A percentile compares a stretch with the other conserved stretches of the same genome.
These are phyloP conservation scores for Fraxinus paxiana DNA, from an alignment of 305 asterid genomes.

Conservation along the genomic window DNA sequence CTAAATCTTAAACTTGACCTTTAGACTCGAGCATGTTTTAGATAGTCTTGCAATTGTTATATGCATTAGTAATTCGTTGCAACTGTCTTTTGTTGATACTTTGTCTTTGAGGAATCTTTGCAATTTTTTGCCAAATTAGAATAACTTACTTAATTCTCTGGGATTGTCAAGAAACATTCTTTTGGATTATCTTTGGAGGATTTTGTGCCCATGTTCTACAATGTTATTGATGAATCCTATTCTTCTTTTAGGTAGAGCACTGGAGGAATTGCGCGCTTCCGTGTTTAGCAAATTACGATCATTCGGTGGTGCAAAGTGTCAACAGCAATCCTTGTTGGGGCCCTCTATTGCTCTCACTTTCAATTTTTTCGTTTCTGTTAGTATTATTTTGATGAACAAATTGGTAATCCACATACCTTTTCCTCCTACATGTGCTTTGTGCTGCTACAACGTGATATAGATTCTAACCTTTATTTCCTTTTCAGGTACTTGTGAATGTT, in stretches of 20 bases:
- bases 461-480: conserved; percentile 13
- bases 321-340: conserved; percentile 62
- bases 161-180: neutral
- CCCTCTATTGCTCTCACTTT: conserved; percentile 85
- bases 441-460: neutral
- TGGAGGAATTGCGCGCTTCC: conserved; percentile 81
- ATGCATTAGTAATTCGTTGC: neutral
- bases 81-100: neutral
- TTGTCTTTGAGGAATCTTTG: neutral
- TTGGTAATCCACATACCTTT: conserved; percentile 47
- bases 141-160: neutral
- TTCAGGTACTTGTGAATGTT: conserved; percentile 79
- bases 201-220: neutral
- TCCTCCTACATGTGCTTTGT: conserved; percentile 7
- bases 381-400: conserved; percentile 91
- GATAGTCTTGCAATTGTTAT: neutral
- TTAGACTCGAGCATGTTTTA: neutral
- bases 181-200: neutral
- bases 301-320: conserved; percentile 64
- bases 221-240: conserved; percentile 18
- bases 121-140: neutral
- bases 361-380: conserved; percentile 79
- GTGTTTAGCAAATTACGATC: conserved; percentile 64
- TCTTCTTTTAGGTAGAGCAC: conserved; percentile 62
- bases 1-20: neutral